Percentiles rank a stretch among this genome's conserved stretches.
These are phyloP conservation scores for Aspergillus sp. DNA, from an alignment of 2,329 filamentous ascomycete genomes.

Conservation along the genomic window DNA sequence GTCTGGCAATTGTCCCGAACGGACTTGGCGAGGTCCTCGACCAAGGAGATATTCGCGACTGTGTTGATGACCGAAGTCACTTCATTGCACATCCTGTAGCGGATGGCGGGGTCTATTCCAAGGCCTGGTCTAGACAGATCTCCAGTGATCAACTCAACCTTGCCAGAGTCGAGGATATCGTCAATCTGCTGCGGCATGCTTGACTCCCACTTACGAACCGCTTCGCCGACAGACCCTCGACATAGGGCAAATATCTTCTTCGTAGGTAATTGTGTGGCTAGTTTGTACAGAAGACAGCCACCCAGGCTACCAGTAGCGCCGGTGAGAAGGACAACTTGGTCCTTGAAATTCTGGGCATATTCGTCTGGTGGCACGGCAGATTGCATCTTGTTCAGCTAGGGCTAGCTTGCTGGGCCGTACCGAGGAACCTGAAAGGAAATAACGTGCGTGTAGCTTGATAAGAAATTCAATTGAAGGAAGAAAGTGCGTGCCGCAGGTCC, in stretches of 20 bases:
- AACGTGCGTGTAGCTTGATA: too few relatives aligned
- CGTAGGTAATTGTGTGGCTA: constrained; percentile 17
- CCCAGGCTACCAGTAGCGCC: constrained; percentile 20
- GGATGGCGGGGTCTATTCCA: constrained; percentile 6
- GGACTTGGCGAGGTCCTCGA: constrained; percentile 10
- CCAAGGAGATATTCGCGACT: constrained; percentile 18
- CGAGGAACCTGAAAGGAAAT: too few relatives aligned
- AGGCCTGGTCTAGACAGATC: constrained; percentile 17
- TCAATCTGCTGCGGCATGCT: constrained; percentile 21
- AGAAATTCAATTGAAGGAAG: too few relatives aligned
- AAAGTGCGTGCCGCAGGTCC: too few relatives aligned
- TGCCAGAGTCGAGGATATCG: constrained; percentile 21
- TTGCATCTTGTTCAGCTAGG: neutral
- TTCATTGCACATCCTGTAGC: constrained; percentile 10
- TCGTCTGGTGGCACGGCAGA: neutral
- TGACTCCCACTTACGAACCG: constrained; percentile 14
- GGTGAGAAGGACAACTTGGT: constrained; percentile 19
- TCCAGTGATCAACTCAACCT: constrained; percentile 17
- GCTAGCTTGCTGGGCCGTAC: too few relatives aligned
- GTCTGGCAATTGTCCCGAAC: constrained; percentile 17
- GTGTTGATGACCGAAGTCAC: constrained; percentile 19
- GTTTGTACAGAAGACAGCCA: constrained; percentile 20
- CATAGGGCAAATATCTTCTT: constrained; percentile 17
- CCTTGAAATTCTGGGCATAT: neutral
- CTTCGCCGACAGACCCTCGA: constrained; percentile 8